Evolutionary conservation across 2,329 filamentous ascomycete species (phyloP), one percentile per base, ranked within the genome.

Genomic region (Fusarium avenaceum): DNA sequence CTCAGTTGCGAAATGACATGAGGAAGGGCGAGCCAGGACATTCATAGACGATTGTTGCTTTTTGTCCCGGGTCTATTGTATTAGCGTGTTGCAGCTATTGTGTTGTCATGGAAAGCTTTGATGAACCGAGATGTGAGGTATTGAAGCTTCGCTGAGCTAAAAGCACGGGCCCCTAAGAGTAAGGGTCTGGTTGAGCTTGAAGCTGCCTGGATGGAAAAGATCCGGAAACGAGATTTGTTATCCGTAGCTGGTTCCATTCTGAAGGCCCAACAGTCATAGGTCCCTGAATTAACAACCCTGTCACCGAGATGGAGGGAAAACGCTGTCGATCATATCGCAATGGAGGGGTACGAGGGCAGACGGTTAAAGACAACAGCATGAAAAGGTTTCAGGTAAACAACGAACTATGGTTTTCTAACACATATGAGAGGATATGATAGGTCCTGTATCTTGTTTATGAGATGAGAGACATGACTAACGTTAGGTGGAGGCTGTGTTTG

Each of bases 311-410:
- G 57, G 58, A 63, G 32, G 20, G 56, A 63, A 45, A 55, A 63
- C n/a, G 24, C 24, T 35, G 61, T 66, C 65, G 56, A 69, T 69
- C 65, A 59, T 45, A n/a, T 53, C 38, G 22, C 33, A 46, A 51
- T 57, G 39, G 60, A 61, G 54, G 50, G 56, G 66, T 43, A 69
- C 35, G 33, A 44, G 28, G 24, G 32, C 17, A 19, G 22, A 57
- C 19, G 28, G 20, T 22, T 13, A 15, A 33, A 22, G 28, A 28
- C 26, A 14, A 24, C 17, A 24, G 26, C 28, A 30, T n/a, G 19
- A 39, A 2, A 39, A 2, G 13, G 59, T 40, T 56, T 45, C 28
- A 35, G 33, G 44, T 58, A 48, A 64, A 64, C 52, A 65, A 22
- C 20, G 38, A 38, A 11, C 26, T 39, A 43, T 50, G 53, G 30